Conservation (phyloP, 2,329 filamentous ascomycete species). For the Bisporella sp. region DNA sequence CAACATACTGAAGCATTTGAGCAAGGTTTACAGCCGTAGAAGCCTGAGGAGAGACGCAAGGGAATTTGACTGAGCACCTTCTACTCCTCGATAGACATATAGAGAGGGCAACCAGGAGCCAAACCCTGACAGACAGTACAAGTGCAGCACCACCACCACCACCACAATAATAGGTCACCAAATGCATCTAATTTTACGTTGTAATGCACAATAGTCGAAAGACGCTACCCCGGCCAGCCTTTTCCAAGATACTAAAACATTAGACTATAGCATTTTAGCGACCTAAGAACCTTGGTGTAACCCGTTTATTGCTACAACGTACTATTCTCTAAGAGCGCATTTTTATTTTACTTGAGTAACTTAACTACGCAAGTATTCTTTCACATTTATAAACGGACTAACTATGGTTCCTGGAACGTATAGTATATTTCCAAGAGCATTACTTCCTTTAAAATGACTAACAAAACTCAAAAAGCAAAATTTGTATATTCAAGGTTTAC, state of each 20-base stretch:
- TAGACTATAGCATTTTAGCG: slow-evolving; percentile 18
- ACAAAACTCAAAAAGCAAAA: not conserved
- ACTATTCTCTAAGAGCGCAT: slow-evolving; percentile 13
- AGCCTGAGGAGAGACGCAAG: slow-evolving; percentile 1
- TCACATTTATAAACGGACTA: slow-evolving; percentile 1
- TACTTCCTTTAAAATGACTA: slow-evolving; percentile 1
- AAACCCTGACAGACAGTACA: slow-evolving; percentile 1
- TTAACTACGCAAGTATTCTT: slow-evolving; percentile 1
- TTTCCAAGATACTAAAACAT: slow-evolving; percentile 13
- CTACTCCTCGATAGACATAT: not conserved
- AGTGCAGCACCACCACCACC: not conserved
- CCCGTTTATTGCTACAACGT: slow-evolving; percentile 14
- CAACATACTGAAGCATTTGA: slow-evolving; percentile 14
- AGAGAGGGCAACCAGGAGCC: not conserved
- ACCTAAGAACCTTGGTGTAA: slow-evolving; percentile 20
- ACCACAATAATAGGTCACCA: not conserved
- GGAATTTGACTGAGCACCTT: not conserved
- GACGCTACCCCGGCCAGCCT: slow-evolving; percentile 15
- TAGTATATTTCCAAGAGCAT: not conserved
- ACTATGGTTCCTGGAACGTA: slow-evolving; percentile 1
- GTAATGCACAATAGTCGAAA: slow-evolving; percentile 15
- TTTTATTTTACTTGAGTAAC: not conserved
- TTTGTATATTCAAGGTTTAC: slow-evolving; percentile 2
- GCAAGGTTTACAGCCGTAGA: slow-evolving; percentile 1
- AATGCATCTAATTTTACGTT: slow-evolving; percentile 10